Evolutionary conservation across 2,329 filamentous ascomycete species (phyloP).

Genomic region (Phoma herbarum): DNA sequence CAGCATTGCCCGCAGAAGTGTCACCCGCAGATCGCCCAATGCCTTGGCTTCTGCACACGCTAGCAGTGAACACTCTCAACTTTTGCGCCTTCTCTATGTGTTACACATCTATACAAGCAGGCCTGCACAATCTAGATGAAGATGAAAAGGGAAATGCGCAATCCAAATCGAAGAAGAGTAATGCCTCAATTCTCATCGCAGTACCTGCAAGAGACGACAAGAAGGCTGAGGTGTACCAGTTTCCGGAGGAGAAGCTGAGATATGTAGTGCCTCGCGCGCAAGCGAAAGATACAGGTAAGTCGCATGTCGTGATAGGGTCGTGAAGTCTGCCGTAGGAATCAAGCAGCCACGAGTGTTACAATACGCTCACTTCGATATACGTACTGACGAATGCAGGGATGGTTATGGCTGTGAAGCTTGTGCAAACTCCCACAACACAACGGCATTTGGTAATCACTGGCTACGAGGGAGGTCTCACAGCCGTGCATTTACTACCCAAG

Average conservation of each 20-base stretch:
- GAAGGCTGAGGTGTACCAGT: conserved; percentile 80
- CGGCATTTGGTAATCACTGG: conserved; percentile 73
- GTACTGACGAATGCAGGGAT: conserved; percentile 69
- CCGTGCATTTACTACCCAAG: conserved; percentile 66
- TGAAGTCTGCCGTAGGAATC: neutral
- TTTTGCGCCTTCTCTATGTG: conserved; percentile 86
- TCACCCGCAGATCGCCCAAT: conserved; percentile 60
- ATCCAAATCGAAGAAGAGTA: neutral
- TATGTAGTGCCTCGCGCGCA: conserved; percentile 62
- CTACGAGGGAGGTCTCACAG: conserved; percentile 84
- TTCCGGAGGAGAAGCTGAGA: conserved; percentile 77
- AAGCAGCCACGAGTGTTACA: neutral
- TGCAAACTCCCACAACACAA: conserved; percentile 30
- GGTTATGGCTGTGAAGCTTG: conserved; percentile 78
- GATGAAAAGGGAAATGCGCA: conserved; percentile 16
- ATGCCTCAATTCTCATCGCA: conserved; percentile 68
- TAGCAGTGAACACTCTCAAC: conserved; percentile 92
- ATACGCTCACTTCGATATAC: conserved; percentile 38
- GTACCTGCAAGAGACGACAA: conserved; percentile 69
- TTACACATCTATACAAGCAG: conserved; percentile 9
- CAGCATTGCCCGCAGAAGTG: conserved; percentile 74
- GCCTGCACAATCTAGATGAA: neutral
- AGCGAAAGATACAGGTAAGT: conserved; percentile 55
- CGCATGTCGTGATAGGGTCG: too few species aligned
- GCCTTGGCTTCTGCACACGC: conserved; percentile 85